phyloP scores from a whole-genome alignment of 2,329 filamentous ascomycete species.

The Colletotrichum costaricense region DNA sequence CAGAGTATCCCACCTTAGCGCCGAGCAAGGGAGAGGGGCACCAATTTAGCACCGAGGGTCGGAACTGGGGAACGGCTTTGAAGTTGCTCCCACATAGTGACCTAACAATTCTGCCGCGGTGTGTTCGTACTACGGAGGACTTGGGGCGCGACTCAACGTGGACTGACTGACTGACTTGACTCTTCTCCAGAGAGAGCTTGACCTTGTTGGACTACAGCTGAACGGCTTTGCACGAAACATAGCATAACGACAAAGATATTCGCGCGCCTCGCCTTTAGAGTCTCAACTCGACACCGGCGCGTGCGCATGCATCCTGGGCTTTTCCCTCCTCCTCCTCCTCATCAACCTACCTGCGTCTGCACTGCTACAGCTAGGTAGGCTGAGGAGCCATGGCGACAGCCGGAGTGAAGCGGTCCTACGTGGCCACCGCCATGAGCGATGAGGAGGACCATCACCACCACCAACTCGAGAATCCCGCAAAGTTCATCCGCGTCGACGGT shows the following conservation, averaged over 20 bases:
- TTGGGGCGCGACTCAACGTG: not conserved
- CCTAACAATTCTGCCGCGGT: conserved; percentile 8
- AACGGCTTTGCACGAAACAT: conserved; percentile 11
- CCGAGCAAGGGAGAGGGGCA: conserved; percentile 26
- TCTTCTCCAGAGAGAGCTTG: not conserved
- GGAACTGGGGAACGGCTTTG: conserved; percentile 16
- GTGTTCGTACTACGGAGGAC: not conserved
- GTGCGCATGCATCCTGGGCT: conserved; percentile 17
- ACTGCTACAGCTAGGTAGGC: conserved; percentile 3
- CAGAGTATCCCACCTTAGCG: conserved; percentile 20
- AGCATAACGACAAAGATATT: not conserved
- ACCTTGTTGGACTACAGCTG: conserved; percentile 8
- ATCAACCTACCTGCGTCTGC: conserved; percentile 13
- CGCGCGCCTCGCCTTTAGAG: not conserved
- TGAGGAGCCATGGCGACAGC: conserved; percentile 43
- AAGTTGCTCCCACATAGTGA: not conserved
- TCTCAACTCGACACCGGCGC: conserved; percentile 11
- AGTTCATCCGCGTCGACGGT: conserved; percentile 27
- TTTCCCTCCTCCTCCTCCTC: conserved; percentile 7
- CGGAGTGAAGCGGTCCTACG: conserved; percentile 54
- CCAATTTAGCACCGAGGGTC: not conserved
- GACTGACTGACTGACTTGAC: not conserved
- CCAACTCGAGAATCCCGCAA: conserved; percentile 35
- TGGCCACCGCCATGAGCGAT: conserved; percentile 46
- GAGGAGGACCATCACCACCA: conserved; percentile 38